Evolutionary conservation across 768 basidiomycete species (phyloP).

Genomic region (Suillus cothurnatus): DNA sequence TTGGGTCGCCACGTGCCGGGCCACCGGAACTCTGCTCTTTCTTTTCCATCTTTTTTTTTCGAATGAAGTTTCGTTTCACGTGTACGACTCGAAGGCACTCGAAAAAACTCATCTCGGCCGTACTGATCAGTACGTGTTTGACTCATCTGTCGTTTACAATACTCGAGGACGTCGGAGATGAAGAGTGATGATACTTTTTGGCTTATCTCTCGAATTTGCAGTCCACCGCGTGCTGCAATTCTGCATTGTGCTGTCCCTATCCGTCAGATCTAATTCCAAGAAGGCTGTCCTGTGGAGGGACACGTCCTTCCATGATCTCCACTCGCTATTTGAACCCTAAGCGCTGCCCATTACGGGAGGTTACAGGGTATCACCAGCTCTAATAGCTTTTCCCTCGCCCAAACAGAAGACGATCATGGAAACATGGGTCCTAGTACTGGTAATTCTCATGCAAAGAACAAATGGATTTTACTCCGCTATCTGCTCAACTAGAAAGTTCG

Average conservation of each 20-base stretch:
- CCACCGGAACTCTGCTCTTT: constrained; percentile 16
- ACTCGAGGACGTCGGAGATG: constrained; percentile 3
- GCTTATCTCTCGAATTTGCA: not conserved
- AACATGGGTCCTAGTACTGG: not conserved
- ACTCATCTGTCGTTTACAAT: not conserved
- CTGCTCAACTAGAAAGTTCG: not conserved
- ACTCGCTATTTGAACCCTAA: not conserved
- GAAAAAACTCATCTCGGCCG: not conserved
- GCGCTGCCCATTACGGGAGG: not conserved
- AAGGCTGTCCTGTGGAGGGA: not conserved
- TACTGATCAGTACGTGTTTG: constrained; percentile 8
- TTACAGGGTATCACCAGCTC: constrained; percentile 1
- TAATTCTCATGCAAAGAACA: not conserved
- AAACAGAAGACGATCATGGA: not conserved
- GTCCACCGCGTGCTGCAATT: not conserved
- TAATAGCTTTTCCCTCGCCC: not conserved
- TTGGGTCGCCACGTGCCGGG: constrained; percentile 29
- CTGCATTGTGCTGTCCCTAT: not conserved
- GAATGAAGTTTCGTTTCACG: constrained; percentile 6
- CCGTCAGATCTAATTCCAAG: not conserved
- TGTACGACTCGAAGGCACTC: constrained; percentile 7
- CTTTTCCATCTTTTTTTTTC: not conserved
- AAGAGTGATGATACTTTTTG: not conserved
- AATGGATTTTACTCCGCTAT: constrained; percentile 2
- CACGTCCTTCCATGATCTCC: not conserved